These are phyloP conservation scores for Astrocystis sublimbata DNA, from an alignment of 495 filamentous ascomycete species.

Conservation along the genomic window DNA sequence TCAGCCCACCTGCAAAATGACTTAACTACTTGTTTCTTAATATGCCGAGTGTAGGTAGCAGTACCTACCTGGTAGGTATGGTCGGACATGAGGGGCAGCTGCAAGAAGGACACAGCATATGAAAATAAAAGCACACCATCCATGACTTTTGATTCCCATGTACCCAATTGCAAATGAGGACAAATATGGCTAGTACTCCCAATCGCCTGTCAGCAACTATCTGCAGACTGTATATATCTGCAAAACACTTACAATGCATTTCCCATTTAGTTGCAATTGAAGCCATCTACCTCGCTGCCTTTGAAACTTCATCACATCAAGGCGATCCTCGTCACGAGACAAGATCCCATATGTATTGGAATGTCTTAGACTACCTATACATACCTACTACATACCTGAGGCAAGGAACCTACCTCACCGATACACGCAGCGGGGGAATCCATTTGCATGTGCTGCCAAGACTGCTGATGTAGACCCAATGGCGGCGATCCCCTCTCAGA, in stretches of 20 bases:
- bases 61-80: too few species aligned
- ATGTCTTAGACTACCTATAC: not conserved
- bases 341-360: not conserved
- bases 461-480: not conserved
- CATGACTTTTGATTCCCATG: too few species aligned
- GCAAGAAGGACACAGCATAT: slow-evolving; percentile 6
- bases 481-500: not conserved
- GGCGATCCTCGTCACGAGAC: not conserved
- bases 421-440: not conserved
- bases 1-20: not conserved
- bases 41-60: too few species aligned
- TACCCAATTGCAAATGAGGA: too few species aligned
- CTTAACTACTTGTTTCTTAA: too few species aligned
- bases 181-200: not conserved
- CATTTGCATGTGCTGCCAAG: not conserved
- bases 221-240: too few species aligned
- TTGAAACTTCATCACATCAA: not conserved
- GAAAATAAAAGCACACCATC: not conserved
- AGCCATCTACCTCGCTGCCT: too few species aligned
- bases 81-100: not conserved
- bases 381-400: too few species aligned
- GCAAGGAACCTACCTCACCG: not conserved
- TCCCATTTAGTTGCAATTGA: too few species aligned
- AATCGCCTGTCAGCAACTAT: too few species aligned
- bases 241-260: too few species aligned